Conservation (phyloP, 805 yeast genomes). For the Kodamaea kaohsiungensis region DNA sequence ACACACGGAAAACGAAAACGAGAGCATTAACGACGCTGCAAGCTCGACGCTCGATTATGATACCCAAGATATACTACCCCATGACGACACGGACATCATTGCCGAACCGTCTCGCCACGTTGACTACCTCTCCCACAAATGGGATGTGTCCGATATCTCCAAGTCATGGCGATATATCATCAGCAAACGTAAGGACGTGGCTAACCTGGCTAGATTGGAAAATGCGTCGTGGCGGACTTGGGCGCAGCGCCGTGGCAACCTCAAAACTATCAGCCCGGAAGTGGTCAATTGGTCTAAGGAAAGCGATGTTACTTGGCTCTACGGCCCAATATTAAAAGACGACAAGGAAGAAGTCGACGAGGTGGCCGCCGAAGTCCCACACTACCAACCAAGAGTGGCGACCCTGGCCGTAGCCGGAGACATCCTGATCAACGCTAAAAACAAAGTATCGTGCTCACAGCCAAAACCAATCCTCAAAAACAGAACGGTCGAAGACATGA, state of each 20-base stretch:
- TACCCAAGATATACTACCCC: constrained; percentile 51
- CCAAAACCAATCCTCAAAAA: constrained; percentile 88
- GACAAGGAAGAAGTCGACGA: constrained; percentile 12
- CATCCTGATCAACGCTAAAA: constrained; percentile 39
- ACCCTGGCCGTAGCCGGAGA: constrained; percentile 47
- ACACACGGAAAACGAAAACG: not conserved
- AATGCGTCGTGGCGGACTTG: constrained; percentile 95
- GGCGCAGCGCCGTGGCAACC: constrained; percentile 73
- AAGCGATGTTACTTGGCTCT: constrained; percentile 95
- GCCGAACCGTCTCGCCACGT: constrained; percentile 88
- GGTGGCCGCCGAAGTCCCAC: constrained; percentile 1
- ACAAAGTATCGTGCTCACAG: constrained; percentile 15
- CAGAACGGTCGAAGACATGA: constrained; percentile 78
- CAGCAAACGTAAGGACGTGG: constrained; percentile 76
- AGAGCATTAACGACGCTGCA: not conserved
- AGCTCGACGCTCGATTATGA: constrained; percentile 8
- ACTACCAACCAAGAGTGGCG: constrained; percentile 27
- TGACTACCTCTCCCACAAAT: constrained; percentile 90
- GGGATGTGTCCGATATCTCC: constrained; percentile 93
- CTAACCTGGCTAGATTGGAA: constrained; percentile 58
- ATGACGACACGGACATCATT: constrained; percentile 80
- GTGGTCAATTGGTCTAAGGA: constrained; percentile 95
- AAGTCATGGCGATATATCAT: constrained; percentile 96
- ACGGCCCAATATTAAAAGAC: constrained; percentile 78
- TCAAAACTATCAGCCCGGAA: constrained; percentile 77